These are phyloP conservation scores for Eucalyptus lansdowneana DNA, from an alignment of 345 rosid genomes.

Conservation along the genomic window DNA sequence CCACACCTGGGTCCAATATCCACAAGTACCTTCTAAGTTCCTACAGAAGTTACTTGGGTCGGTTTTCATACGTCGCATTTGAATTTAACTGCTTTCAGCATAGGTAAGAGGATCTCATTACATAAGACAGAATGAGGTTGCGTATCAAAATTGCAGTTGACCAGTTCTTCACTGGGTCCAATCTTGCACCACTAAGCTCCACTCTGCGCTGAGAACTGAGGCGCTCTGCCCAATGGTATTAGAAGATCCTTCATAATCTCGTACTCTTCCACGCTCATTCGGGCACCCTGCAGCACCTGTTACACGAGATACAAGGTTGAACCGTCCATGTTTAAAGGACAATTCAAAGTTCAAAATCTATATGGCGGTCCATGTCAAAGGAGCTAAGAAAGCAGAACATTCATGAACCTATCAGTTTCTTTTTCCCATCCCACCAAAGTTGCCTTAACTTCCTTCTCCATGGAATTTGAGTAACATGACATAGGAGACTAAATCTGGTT, in stretches of 20 bases:
- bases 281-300: slow-evolving; percentile 66
- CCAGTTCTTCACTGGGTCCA: background rate
- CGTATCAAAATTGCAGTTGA: background rate
- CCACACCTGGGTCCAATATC: background rate
- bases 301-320: background rate
- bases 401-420: background rate
- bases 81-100: background rate
- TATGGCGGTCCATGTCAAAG: background rate
- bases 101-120: background rate
- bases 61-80: background rate
- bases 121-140: background rate
- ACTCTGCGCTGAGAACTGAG: slow-evolving; percentile 45
- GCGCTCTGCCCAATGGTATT: slow-evolving; percentile 71
- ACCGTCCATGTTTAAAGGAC: background rate
- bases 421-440: background rate
- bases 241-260: slow-evolving; percentile 70
- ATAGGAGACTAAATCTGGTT: background rate
- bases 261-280: slow-evolving; percentile 55
- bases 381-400: background rate
- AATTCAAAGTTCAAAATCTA: background rate
- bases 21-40: background rate
- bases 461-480: background rate
- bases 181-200: slow-evolving; percentile 28
- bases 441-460: background rate
- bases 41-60: background rate